A percentile compares a stretch with the other conserved stretches of the same genome.
phyloP scores from a whole-genome alignment of 768 basidiomycete species.

The Podaxis sp. region DNA sequence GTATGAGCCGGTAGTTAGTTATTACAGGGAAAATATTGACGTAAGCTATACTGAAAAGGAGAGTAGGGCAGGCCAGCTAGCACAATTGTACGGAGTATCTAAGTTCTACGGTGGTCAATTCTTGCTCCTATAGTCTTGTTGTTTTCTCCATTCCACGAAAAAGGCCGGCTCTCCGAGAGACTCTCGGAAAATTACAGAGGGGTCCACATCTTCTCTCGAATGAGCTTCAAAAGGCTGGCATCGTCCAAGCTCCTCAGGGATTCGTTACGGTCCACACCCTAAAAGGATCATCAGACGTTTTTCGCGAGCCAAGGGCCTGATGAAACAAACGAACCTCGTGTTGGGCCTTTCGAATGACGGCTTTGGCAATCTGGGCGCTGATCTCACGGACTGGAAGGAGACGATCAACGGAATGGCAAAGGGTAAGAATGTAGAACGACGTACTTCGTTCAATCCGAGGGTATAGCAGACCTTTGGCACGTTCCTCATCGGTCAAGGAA shows the following conservation, averaged over 20 bases:
- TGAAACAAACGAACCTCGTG: slow-evolving; percentile 35
- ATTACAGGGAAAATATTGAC: neutral
- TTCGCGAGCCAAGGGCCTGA: neutral
- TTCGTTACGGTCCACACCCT: slow-evolving; percentile 52
- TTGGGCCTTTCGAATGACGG: slow-evolving; percentile 80
- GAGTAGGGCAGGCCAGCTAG: no score
- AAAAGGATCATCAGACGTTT: neutral
- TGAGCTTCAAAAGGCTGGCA: slow-evolving; percentile 44
- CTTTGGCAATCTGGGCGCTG: slow-evolving; percentile 64
- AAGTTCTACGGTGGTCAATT: no score
- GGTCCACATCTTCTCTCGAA: slow-evolving; percentile 74
- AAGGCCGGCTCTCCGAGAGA: neutral
- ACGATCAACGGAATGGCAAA: neutral
- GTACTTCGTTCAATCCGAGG: slow-evolving; percentile 73
- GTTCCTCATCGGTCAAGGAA: slow-evolving; percentile 70
- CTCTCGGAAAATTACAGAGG: slow-evolving; percentile 13
- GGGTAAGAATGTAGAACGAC: slow-evolving; percentile 11
- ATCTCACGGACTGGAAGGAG: slow-evolving; percentile 66
- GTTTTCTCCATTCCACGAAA: no score
- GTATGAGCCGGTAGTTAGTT: neutral
- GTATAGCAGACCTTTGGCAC: slow-evolving; percentile 64
- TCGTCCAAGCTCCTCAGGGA: slow-evolving; percentile 58
- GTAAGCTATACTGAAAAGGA: neutral
- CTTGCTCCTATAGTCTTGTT: no score
- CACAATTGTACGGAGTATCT: no score